Conservation (phyloP, 164 flowering plant genomes). For the Cinnamomum micranthum region DNA sequence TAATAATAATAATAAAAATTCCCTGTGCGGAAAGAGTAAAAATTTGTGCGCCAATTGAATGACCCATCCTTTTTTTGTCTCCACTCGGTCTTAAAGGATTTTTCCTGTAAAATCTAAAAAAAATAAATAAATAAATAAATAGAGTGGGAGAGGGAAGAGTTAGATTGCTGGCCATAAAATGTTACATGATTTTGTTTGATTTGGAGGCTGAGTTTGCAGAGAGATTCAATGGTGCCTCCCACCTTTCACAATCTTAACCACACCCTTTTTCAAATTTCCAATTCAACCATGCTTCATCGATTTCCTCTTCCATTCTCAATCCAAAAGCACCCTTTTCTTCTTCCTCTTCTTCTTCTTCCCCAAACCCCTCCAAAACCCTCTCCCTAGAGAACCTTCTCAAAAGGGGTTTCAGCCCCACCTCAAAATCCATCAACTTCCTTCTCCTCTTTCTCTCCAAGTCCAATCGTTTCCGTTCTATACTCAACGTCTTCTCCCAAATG, state of each 20-base stretch:
- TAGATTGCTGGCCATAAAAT: no score
- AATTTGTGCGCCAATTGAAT: no score
- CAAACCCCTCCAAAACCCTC: conserved; percentile 16
- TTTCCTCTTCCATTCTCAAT: not conserved
- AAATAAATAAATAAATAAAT: no score
- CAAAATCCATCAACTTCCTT: conserved; percentile 34
- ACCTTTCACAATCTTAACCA: not conserved
- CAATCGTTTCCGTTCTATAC: conserved; percentile 23
- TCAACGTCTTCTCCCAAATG: conserved; percentile 45
- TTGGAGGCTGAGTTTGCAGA: no score
- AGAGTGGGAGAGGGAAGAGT: no score
- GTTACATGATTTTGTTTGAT: no score
- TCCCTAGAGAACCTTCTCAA: conserved; percentile 51
- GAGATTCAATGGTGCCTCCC: not conserved
- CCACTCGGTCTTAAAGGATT: no score
- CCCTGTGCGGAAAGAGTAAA: no score
- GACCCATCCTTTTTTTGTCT: no score
- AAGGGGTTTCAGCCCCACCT: conserved; percentile 53
- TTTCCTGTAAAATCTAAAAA: no score
- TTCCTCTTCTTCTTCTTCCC: conserved; percentile 16
- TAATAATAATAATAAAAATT: no score
- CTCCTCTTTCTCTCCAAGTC: conserved; percentile 38
- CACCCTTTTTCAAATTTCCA: not conserved
- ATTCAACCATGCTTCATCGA: not conserved
- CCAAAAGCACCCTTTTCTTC: conserved; percentile 13